Base-by-base conservation (phyloP, 1,139 yeast genomes). In the Zygosaccharomyces pseudobailii region DNA sequence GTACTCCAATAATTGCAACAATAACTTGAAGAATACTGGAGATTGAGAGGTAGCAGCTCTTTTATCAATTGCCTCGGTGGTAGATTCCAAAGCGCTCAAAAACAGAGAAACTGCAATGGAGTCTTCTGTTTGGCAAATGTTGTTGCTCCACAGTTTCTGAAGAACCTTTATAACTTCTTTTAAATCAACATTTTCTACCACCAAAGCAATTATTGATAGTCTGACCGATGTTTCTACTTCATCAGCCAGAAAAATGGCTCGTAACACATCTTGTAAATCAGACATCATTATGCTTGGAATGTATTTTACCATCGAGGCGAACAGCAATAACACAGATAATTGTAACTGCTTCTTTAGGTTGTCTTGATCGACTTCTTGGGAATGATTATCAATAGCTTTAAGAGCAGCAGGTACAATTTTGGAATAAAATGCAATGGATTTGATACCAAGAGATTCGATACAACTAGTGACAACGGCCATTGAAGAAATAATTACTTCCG, bases 241-340 rank as follows among this genome's bases (percentile, higher is more conserved):
- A 43, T 75, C 73, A 43, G 88, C 79, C 39, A 71, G 69, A 55
- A 88, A 76, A 21, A 84, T 69, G 9, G 82, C 72, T 46, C 72
- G 69, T 50, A 88, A 68, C 43, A 87, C 76, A 45, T 80, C 79
- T 47, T 75, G 76, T 57, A 89, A 71, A 54, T 82, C 81, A 6
- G 94, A 80, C 20, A 80, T 73, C 71, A 92, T 78, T 64, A 92
- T 92, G 10, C 88, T 84, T 34, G 98, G 97, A 56, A 94, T 82
- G 59, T 87, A 82, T 67, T 84, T 87, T 43, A 90, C 71, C 61
- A 88, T 74, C 40, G 90, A 78, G 4, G 96, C 82, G 51, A 87
- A 74, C 45, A 92, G 72, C 36, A 87, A 78, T 54, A 88, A 70
- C 17, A 85, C 74, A 0, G 97, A 79, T 6, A 84, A 71, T 61